These are phyloP conservation scores for Sclerotinia sclerotiorum DNA, from an alignment of 2,329 filamentous ascomycete genomes.

Conservation along the genomic window DNA sequence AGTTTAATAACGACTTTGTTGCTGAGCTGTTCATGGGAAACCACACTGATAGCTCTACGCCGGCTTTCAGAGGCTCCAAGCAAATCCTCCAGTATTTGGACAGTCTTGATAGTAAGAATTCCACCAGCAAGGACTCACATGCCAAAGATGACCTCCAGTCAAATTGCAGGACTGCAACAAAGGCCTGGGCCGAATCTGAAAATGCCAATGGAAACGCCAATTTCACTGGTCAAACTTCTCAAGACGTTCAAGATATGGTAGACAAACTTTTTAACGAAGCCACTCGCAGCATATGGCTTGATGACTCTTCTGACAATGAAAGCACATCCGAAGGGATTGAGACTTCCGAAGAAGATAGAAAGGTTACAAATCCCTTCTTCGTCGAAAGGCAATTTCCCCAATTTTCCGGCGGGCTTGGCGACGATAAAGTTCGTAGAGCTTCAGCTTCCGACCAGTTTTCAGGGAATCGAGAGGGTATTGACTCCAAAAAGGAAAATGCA, in stretches of 20 bases:
- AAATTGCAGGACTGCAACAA: background rate
- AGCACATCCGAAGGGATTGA: background rate
- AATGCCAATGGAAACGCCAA: background rate
- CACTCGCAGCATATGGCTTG: background rate
- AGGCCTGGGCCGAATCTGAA: background rate
- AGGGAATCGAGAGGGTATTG: background rate
- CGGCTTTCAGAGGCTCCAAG: slow-evolving; percentile 20
- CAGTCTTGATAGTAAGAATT: background rate
- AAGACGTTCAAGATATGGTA: background rate
- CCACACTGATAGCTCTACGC: background rate
- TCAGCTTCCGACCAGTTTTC: background rate
- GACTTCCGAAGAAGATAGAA: slow-evolving; percentile 1
- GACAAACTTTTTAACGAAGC: background rate
- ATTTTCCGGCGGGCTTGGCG: background rate
- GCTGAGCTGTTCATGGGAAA: slow-evolving; percentile 1
- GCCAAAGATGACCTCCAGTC: background rate
- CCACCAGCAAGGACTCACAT: background rate
- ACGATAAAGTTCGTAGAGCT: background rate
- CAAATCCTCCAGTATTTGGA: slow-evolving; percentile 18
- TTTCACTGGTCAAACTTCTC: background rate
- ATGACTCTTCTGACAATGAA: background rate
- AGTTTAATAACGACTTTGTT: background rate
- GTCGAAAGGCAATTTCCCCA: background rate
- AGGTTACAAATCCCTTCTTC: background rate
- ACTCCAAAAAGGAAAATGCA: no score